Evolutionary conservation across 495 filamentous ascomycete species (phyloP).

Genomic region (Aspergillus carlsbadensis): DNA sequence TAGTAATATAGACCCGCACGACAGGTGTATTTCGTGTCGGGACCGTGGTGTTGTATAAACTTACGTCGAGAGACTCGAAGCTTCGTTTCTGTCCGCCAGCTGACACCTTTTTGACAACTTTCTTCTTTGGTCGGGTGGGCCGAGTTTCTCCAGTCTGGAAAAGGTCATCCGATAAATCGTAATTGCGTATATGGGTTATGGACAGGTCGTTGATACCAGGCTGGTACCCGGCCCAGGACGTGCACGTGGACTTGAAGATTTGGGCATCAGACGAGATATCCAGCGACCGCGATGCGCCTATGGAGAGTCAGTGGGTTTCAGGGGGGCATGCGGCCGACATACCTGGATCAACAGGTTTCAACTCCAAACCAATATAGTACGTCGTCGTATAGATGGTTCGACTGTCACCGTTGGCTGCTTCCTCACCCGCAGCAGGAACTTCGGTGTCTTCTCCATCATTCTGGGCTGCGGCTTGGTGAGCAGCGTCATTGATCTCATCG

Average conservation of each 20-base stretch:
- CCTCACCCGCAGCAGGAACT: constrained; percentile 40
- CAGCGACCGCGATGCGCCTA: constrained; percentile 52
- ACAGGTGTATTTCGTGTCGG: constrained; percentile 9
- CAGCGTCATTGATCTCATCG: constrained; percentile 55
- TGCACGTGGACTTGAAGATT: constrained; percentile 71
- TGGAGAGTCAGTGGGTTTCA: constrained; percentile 22
- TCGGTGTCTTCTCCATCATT: constrained; percentile 47
- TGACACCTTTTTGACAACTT: constrained; percentile 48
- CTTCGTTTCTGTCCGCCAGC: constrained; percentile 39
- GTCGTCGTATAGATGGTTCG: constrained; percentile 77
- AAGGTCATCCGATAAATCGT: constrained; percentile 83
- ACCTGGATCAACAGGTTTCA: constrained; percentile 38
- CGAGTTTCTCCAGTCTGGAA: constrained; percentile 79
- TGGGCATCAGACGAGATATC: constrained; percentile 71
- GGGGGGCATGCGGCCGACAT: constrained; percentile 19
- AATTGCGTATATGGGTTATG: constrained; percentile 74
- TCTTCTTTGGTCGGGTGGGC: constrained; percentile 64
- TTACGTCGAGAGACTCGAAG: constrained; percentile 49
- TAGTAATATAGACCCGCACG: constrained; percentile 4
- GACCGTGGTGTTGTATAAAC: constrained; percentile 31
- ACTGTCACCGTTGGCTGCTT: constrained; percentile 34
- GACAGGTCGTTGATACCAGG: constrained; percentile 62
- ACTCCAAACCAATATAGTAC: constrained; percentile 82
- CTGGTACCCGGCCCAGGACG: constrained; percentile 64
- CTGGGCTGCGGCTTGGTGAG: constrained; percentile 50